Evolutionary conservation across 108 stramenopile genomes (phyloP), one percentile per base, ranked within the genome.

Genomic region (Cyclotella distinguenda): DNA sequence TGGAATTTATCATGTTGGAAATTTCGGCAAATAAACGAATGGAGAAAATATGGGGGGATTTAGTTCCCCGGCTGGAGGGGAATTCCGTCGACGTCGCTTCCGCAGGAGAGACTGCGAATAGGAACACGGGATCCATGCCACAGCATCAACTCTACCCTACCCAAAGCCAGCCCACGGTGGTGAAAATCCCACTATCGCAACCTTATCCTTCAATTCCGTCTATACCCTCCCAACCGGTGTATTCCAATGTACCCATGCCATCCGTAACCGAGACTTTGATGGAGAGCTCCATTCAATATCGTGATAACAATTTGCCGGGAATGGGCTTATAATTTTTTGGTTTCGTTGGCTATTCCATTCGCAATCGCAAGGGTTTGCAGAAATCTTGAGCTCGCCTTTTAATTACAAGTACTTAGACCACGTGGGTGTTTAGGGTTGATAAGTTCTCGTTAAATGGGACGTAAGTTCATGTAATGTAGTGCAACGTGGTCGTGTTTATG

Each of bases 21-120:
- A 94, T 96, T 68, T 94, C 96, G 56, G 95, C 91, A 66, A 97
- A 96, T 49, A 86, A 90, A 52, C 76, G 76, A 52, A 94, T 97
- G 88, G 96, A 96, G 76, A 75, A 92, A 74, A 80, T 92, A 36
- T 98, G 97, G 97, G 86, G 86, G 4, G 73, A 77, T 10, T 74
- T 97, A 31, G 82, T 96, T 26, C 95, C 95, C 12, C 81, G 89
- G 69, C 73, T 97, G 74, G 95, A 97, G 42, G 73, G 38, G 53
- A 60, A 64, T 22, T 44, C 55, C 16, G 62, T 28, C 23, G 49
- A 22, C 21, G 23, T 0, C 35, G 16, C 0, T 39, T 16, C 9
- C 27, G 56, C 59, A 39, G 7, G 35, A 8, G 50, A 36, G n/a
- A 45, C 23, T 48, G 45, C 36, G 7, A 47, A 8, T 21, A 34